Base-by-base conservation (phyloP, 2,329 filamentous ascomycete genomes). In the Hypomyces rosellus region DNA sequence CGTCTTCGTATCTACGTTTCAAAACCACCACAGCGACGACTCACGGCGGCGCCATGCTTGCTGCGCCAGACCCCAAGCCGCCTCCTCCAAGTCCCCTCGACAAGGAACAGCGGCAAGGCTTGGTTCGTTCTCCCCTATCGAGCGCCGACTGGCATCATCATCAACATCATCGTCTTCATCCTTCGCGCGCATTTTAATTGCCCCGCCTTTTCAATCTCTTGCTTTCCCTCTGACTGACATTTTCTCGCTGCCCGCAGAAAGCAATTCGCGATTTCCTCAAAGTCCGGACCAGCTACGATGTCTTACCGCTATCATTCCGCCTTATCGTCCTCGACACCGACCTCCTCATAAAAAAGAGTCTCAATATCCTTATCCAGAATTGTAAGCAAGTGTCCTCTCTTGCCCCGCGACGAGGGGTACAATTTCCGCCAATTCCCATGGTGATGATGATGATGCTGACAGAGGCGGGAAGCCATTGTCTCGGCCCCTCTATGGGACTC, bases 401-500 rank as follows among this genome's bases (percentile, higher is more conserved):
- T 38, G 34, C n/a, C 34, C 15, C 33, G 40, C 44, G 37, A 34
- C 47, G 34, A 16, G 44, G 33, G 18, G 22, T 5, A 20, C 15
- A 34, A 4, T n/a, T 33, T 18, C 42, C 20, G 22, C 7, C 25
- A 49, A 43, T 30, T 25, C 40, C 20, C n/a, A 16, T n/a, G 14
- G 4, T n/a, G 15, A 2, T 18, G 37, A 37, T n/a, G 34, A 37
- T 11, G 38, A 18, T 51, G 41, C 51, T 53, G 33, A 53, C 36
- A 33, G 20, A 41, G 39, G n/a, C 36, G 36, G 41, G 34, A 22
- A 97, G 92, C 89, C 64, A 99, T 99, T 66, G 93, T 99, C 50
- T 99, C 93, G 30, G 93, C 93, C 47, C 93, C 93, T 46, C 75
- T 99, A 57, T 99, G 93, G 93, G 91, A 99, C 69, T 96, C 92